Evolutionary conservation across 345 rosid genomes (phyloP).

Genomic region (Populus euphratica): DNA sequence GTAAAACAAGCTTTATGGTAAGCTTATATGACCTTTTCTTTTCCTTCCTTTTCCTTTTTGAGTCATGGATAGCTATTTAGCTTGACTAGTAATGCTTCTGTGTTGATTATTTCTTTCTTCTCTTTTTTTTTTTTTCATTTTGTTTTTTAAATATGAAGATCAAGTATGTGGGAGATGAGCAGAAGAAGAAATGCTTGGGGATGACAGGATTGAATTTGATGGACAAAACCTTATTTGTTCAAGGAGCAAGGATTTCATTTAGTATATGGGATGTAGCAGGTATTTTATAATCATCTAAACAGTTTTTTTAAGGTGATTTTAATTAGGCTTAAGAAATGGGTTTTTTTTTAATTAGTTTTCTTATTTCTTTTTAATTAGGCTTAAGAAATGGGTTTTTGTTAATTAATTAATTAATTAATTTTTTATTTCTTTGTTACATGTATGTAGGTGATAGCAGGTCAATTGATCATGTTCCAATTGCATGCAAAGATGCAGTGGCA

Average conservation of each 20-base stretch:
- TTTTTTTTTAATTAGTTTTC: background rate
- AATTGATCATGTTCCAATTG: constrained; percentile 74
- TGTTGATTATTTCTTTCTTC: background rate
- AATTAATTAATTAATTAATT: background rate
- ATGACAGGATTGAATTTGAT: constrained; percentile 84
- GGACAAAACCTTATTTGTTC: constrained; percentile 76
- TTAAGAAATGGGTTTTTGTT: background rate
- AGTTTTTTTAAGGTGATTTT: background rate
- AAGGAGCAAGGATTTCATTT: constrained; percentile 77
- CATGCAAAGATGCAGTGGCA: constrained; percentile 97
- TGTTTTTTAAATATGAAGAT: constrained; percentile 31
- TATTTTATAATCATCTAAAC: constrained; percentile 9
- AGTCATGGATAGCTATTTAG: background rate
- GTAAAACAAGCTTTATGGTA: constrained; percentile 90
- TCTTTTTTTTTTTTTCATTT: background rate
- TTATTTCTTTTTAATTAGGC: background rate
- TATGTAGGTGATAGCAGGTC: constrained; percentile 61
- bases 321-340: background rate
- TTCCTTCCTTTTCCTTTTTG: background rate
- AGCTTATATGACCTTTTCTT: constrained; percentile 3
- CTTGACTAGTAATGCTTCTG: background rate
- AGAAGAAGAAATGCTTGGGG: constrained; percentile 52
- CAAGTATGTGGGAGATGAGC: constrained; percentile 84
- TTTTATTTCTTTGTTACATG: background rate
- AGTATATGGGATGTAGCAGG: constrained; percentile 98